phyloP scores from a whole-genome alignment of 306 rosid species.

The Rosa rugosa region DNA sequence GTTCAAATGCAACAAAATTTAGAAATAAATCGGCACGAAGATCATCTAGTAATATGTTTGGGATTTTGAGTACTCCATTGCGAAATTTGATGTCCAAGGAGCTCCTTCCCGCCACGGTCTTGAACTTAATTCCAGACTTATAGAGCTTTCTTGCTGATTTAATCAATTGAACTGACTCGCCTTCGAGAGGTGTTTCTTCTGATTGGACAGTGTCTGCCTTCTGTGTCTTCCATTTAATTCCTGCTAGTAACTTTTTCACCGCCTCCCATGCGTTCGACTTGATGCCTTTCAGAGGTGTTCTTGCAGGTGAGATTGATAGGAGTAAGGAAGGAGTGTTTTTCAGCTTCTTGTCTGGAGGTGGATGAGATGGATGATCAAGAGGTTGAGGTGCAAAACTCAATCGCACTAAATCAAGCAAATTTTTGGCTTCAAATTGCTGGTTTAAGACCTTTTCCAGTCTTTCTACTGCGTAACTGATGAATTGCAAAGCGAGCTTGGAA shows the following conservation, averaged over 20 bases:
- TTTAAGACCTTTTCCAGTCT: too few species aligned
- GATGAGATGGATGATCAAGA: too few species aligned
- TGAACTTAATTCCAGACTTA: neutral
- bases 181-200: neutral
- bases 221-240: neutral
- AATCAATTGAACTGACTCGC: neutral
- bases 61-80: constrained; percentile 30
- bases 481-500: neutral
- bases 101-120: neutral
- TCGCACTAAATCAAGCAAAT: too few species aligned
- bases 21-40: constrained; percentile 17
- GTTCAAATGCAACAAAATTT: constrained; percentile 63
- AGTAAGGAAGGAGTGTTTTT: neutral
- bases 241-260: neutral
- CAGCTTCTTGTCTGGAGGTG: neutral
- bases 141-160: neutral
- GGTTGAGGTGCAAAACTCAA: too few species aligned
- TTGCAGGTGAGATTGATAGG: neutral
- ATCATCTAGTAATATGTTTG: constrained; percentile 48
- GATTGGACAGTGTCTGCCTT: neutral
- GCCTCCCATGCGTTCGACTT: neutral
- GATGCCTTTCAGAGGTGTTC: neutral
- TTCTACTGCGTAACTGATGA: neutral
- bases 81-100: neutral
- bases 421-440: too few species aligned